A percentile compares a stretch with the other conserved stretches of the same genome.
These are phyloP conservation scores for Yamadazyma sp. DNA, from an alignment of 805 yeast genomes.

Conservation along the genomic window DNA sequence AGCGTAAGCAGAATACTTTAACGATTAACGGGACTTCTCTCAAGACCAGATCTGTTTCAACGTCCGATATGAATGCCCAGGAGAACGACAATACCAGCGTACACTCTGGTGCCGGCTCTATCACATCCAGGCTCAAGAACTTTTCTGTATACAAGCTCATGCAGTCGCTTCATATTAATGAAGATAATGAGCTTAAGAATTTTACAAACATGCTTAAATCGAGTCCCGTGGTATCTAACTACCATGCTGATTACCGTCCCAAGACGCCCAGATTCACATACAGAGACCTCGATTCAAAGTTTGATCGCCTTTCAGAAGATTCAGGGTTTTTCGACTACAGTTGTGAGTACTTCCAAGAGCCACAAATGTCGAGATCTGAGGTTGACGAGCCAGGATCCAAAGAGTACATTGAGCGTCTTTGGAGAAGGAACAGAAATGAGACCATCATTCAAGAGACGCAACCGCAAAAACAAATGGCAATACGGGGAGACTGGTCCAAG, in stretches of 20 bases:
- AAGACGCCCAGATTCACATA: conserved; percentile 54
- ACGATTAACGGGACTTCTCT: conserved; percentile 29
- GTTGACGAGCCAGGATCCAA: conserved; percentile 90
- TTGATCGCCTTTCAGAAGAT: conserved; percentile 46
- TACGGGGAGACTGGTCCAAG: conserved; percentile 83
- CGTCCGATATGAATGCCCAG: conserved; percentile 16
- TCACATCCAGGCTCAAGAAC: conserved; percentile 33
- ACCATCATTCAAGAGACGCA: conserved; percentile 84
- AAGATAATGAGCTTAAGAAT: conserved; percentile 39
- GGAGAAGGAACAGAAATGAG: conserved; percentile 92
- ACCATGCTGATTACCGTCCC: conserved; percentile 51
- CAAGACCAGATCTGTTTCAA: conserved; percentile 30
- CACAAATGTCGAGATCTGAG: conserved; percentile 85
- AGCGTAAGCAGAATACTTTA: conserved; percentile 23
- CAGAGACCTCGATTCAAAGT: conserved; percentile 22
- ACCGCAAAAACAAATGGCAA: conserved; percentile 78
- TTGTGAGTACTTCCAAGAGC: conserved; percentile 93
- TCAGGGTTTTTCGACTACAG: conserved; percentile 73
- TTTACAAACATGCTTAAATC: conserved; percentile 37
- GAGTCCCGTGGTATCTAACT: conserved; percentile 35
- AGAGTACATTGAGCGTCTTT: conserved; percentile 74
- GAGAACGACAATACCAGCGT: conserved; percentile 18
- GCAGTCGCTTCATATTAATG: conserved; percentile 38
- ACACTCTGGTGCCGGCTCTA: conserved; percentile 27
- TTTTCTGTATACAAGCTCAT: conserved; percentile 36